Conservation (phyloP, 768 basidiomycete species). For the Jaapia argillacea region DNA sequence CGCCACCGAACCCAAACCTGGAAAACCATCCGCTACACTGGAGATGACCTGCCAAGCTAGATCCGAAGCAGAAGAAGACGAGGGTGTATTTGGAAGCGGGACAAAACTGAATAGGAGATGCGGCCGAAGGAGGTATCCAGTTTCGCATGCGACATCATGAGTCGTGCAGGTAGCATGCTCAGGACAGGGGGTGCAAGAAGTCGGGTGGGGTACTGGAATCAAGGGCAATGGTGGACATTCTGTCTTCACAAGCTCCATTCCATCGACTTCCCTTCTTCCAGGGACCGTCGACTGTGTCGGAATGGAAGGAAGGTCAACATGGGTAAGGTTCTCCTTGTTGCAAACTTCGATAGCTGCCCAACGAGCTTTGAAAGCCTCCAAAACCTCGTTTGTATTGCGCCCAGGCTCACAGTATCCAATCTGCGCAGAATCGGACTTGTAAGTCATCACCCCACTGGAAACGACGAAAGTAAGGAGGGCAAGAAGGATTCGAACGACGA, state of each 20-base stretch:
- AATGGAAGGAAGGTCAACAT: conserved; percentile 24
- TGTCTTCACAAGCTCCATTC: conserved; percentile 14
- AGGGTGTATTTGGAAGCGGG: conserved; percentile 42
- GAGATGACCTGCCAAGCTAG: conserved; percentile 39
- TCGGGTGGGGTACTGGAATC: conserved; percentile 46
- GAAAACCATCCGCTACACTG: conserved; percentile 52
- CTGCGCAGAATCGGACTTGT: conserved; percentile 56
- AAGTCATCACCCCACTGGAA: conserved; percentile 29
- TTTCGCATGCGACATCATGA: conserved; percentile 52
- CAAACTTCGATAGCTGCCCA: conserved; percentile 44
- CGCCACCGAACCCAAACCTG: conserved; percentile 67
- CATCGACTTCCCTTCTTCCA: conserved; percentile 9
- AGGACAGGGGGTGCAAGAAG: conserved; percentile 55
- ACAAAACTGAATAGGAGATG: conserved; percentile 28
- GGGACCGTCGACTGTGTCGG: not conserved
- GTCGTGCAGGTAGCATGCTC: conserved; percentile 53
- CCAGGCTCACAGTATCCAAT: conserved; percentile 75
- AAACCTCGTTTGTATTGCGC: conserved; percentile 42
- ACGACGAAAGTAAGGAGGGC: conserved; percentile 9
- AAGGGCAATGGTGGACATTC: conserved; percentile 47
- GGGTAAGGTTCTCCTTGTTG: conserved; percentile 42
- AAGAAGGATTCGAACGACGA: conserved; percentile 23
- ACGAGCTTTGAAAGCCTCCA: conserved; percentile 37
- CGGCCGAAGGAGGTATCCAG: conserved; percentile 54
- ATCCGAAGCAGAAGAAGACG: conserved; percentile 25